These are phyloP conservation scores for Lyophyllum atratum DNA, from an alignment of 768 basidiomycete genomes.

Conservation along the genomic window DNA sequence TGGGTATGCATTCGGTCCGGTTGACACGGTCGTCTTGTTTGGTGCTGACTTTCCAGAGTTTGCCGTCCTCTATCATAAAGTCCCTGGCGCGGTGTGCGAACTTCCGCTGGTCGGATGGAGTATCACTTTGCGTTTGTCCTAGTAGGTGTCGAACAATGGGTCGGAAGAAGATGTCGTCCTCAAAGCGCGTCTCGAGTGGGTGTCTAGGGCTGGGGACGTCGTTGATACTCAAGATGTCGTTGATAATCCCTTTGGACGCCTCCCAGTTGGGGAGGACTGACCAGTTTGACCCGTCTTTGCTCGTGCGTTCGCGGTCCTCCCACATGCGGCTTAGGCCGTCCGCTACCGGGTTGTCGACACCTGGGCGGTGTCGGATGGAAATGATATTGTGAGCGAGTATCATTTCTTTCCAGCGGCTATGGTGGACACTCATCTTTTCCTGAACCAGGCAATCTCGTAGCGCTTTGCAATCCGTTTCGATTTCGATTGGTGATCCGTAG, in stretches of 20 bases:
- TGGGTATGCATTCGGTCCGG: neutral
- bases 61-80: conserved; percentile 5
- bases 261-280: neutral
- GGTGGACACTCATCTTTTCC: conserved; percentile 24
- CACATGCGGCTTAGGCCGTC: conserved; percentile 28
- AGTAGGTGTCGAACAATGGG: neutral
- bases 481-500: conserved; percentile 27
- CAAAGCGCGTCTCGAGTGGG: neutral
- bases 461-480: conserved; percentile 35
- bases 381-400: conserved; percentile 26
- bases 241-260: neutral
- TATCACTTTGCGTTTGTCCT: neutral
- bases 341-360: conserved; percentile 24
- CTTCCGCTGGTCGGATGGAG: neutral
- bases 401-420: conserved; percentile 33
- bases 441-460: conserved; percentile 20
- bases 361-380: conserved; percentile 21
- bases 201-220: neutral
- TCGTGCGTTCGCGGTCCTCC: conserved; percentile 9
- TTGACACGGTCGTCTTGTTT: neutral
- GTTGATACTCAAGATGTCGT: neutral
- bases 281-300: neutral
- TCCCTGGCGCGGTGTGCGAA: neutral
- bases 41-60: conserved; percentile 4
- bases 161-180: neutral